Percentiles rank a stretch among this genome's conserved stretches.
phyloP scores from a whole-genome alignment of 495 filamentous ascomycete species.

The Platismatia glauca region DNA sequence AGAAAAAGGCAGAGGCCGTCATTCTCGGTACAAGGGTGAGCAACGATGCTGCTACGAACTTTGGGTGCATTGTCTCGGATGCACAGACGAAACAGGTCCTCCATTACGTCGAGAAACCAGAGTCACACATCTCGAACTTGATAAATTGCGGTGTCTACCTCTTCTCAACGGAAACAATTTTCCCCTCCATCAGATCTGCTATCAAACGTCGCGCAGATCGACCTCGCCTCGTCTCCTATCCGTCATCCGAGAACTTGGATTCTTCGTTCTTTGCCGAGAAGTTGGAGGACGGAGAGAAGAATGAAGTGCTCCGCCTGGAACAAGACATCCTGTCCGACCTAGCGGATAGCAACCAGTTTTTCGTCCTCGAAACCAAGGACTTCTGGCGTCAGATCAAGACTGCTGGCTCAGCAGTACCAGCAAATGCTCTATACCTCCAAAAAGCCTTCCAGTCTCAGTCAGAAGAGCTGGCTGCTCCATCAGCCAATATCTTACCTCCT shows the following conservation, averaged over 20 bases:
- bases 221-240: slow-evolving; percentile 85
- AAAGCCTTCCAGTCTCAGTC: slow-evolving; percentile 84
- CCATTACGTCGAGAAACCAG: slow-evolving; percentile 99
- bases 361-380: slow-evolving; percentile 95
- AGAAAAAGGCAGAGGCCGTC: slow-evolving; percentile 94
- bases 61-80: slow-evolving; percentile 96
- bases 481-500: slow-evolving; percentile 82
- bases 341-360: slow-evolving; percentile 96
- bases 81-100: slow-evolving; percentile 90
- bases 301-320: slow-evolving; percentile 87
- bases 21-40: slow-evolving; percentile 89
- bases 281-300: slow-evolving; percentile 66
- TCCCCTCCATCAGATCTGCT: slow-evolving; percentile 87
- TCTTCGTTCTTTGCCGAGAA: slow-evolving; percentile 68
- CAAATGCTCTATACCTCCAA: slow-evolving; percentile 93
- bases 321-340: slow-evolving; percentile 96
- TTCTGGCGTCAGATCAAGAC: slow-evolving; percentile 99
- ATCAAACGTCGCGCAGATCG: slow-evolving; percentile 94
- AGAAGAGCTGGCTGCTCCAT: slow-evolving; percentile 72
- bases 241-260: slow-evolving; percentile 88
- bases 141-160: slow-evolving; percentile 99
- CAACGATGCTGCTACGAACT: slow-evolving; percentile 89
- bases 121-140: slow-evolving; percentile 94
- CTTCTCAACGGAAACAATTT: slow-evolving; percentile 89
- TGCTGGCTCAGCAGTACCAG: slow-evolving; percentile 91